Evolutionary conservation across 78 protist genomes (phyloP), one percentile per base, ranked within the genome.

Genomic region (Polysphondylium violaceum): DNA sequence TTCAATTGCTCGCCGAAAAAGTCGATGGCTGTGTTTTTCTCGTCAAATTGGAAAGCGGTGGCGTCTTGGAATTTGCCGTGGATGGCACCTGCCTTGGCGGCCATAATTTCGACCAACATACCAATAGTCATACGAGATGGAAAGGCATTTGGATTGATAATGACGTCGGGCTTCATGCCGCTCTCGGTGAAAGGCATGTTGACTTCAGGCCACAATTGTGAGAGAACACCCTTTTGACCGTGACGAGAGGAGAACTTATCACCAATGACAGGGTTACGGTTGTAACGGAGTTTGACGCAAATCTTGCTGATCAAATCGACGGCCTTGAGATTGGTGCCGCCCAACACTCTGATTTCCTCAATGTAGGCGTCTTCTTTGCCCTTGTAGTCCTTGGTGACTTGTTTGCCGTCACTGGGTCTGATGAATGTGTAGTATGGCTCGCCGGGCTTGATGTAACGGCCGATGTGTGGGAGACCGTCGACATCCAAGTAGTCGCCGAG

Each of bases 51-150:
- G 85, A 98, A 97, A 8, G 98, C 98, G 4, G 99, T 97, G 25
- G 96, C 97, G 63, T 98, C 99, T 56, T 91, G 96, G 85, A 25
- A 88, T 9, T 40, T 43, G n/a, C 98, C 99, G 55, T 98, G 94
- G 36, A 90, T 25, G 12, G 99, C 97, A 29, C 88, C 92, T 11
- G 92, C 47, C 92, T 98, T 98, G 72, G 94, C 98, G 0, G 99
- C 99, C 94, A 99, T 79, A 47, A 65, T 55, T 83, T 99, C 99
- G 7, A 99, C 89, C 0, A 98, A 64, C 99, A 99, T 98, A 12
- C 99, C 99, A 33, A 99, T 98, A 9, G 99, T 99, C 99, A 99
- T 99, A 47, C 99, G 98, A 12, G 99, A 98, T n/a, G 99, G 99
- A 92, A 97, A 97, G 31, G 98, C 99, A 92, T 99, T 98, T 35